These are phyloP conservation scores for Amanita exitialis DNA, from an alignment of 768 basidiomycete genomes.

Conservation along the genomic window DNA sequence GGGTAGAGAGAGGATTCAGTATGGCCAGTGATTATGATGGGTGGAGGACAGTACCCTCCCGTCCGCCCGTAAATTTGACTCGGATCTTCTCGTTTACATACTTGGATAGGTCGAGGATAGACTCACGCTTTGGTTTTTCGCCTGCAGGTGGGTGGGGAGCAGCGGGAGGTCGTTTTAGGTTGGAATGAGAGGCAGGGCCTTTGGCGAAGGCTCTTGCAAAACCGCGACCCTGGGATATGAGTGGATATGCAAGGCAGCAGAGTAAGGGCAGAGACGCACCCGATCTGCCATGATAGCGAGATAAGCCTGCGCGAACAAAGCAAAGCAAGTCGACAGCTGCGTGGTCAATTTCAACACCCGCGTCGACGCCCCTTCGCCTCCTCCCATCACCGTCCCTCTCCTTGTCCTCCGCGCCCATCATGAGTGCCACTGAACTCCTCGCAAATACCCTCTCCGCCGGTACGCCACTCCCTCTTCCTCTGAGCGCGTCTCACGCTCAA, in stretches of 20 bases:
- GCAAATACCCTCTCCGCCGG: conserved; percentile 88
- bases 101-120: conserved; percentile 91
- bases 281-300: conserved; percentile 45
- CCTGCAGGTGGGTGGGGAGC: conserved; percentile 26
- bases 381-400: conserved; percentile 5
- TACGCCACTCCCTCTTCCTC: conserved; percentile 29
- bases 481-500: conserved; percentile 19
- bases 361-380: conserved; percentile 7
- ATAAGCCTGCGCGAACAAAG: conserved; percentile 3
- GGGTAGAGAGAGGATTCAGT: conserved; percentile 9
- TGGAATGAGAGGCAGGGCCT: conserved; percentile 24
- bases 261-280: conserved; percentile 27
- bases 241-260: conserved; percentile 22
- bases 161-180: conserved; percentile 36
- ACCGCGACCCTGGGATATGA: conserved; percentile 49
- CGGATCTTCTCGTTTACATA: conserved; percentile 88
- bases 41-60: conserved; percentile 57
- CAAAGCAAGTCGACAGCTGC: not conserved
- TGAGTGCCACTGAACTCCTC: conserved; percentile 89
- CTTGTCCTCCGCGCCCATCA: conserved; percentile 28
- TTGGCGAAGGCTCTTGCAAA: conserved; percentile 35
- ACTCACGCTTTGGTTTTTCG: conserved; percentile 85
- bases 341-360: conserved; percentile 2
- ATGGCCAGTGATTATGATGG: not conserved
- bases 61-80: conserved; percentile 96